phyloP scores from a whole-genome alignment of 148 eudicot species.

The Spergularia marina region DNA sequence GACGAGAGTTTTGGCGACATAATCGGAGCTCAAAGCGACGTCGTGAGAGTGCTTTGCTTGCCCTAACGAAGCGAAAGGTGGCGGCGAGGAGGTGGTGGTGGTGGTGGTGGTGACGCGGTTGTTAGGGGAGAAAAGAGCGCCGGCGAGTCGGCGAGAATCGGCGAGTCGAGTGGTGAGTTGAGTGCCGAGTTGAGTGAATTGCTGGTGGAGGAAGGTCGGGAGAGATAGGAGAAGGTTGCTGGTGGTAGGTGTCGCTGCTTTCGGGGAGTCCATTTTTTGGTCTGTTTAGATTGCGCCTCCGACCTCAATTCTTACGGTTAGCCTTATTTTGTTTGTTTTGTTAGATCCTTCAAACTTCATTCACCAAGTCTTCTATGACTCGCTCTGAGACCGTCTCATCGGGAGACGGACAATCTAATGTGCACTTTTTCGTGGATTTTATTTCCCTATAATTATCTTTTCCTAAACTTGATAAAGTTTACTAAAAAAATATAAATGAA shows the following conservation, averaged over 20 bases:
- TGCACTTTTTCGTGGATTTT: too few relatives aligned
- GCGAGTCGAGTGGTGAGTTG: slow-evolving; percentile 37
- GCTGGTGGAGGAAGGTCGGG: slow-evolving; percentile 14
- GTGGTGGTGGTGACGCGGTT: not conserved
- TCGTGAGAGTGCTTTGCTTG: slow-evolving; percentile 33
- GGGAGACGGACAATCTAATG: too few relatives aligned
- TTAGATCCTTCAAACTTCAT: too few relatives aligned
- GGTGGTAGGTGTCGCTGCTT: not conserved
- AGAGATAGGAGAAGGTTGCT: slow-evolving; percentile 14
- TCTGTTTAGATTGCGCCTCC: not conserved
- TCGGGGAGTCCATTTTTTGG: not conserved
- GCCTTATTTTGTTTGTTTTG: too few relatives aligned
- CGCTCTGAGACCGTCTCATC: too few relatives aligned
- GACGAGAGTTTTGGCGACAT: slow-evolving; percentile 63
- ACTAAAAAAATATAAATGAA: too few relatives aligned
- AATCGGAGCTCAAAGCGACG: slow-evolving; percentile 44
- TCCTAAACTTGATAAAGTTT: too few relatives aligned
- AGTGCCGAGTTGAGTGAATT: slow-evolving; percentile 28
- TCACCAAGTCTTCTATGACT: too few relatives aligned
- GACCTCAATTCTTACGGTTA: too few relatives aligned
- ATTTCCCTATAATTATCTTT: too few relatives aligned
- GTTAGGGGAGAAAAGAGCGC: not conserved
- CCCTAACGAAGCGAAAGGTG: slow-evolving; percentile 60
- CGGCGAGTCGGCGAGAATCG: slow-evolving; percentile 20
- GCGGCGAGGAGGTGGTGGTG: slow-evolving; percentile 7